Evolutionary conservation across 140 eudicot species (phyloP).

Genomic region (Erigeron philadelphicus): DNA sequence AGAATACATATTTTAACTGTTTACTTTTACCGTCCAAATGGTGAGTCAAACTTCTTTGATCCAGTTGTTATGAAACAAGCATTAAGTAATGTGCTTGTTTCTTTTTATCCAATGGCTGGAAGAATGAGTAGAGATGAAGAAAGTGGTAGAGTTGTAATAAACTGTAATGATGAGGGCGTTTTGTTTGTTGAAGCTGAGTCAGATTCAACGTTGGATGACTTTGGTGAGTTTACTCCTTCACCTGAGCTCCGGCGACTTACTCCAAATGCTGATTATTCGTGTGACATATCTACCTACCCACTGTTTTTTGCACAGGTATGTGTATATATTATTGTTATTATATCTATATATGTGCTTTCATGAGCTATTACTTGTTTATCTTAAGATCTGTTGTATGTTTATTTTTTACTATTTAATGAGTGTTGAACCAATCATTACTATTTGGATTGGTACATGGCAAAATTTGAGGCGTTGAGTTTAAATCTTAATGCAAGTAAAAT

Average conservation of each 20-base stretch:
- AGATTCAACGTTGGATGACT: slow-evolving; percentile 43
- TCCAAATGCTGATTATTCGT: slow-evolving; percentile 45
- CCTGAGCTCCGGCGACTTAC: slow-evolving; percentile 45
- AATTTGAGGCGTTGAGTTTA: too few relatives aligned
- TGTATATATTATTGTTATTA: neutral
- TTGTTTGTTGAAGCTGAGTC: slow-evolving; percentile 52
- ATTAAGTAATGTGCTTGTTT: slow-evolving; percentile 39
- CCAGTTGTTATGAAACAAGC: slow-evolving; percentile 37
- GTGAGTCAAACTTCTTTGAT: slow-evolving; percentile 42
- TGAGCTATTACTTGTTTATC: neutral
- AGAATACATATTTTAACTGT: slow-evolving; percentile 48
- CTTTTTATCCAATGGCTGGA: slow-evolving; percentile 59
- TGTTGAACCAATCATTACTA: too few relatives aligned
- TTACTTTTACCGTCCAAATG: slow-evolving; percentile 45
- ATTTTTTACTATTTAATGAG: too few relatives aligned
- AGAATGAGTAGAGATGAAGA: slow-evolving; percentile 33
- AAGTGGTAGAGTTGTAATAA: slow-evolving; percentile 41
- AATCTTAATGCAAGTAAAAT: too few relatives aligned
- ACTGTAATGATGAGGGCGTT: slow-evolving; percentile 49
- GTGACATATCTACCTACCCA: slow-evolving; percentile 41
- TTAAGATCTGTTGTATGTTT: neutral
- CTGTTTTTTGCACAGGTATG: slow-evolving; percentile 49
- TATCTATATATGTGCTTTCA: neutral
- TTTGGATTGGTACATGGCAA: too few relatives aligned
- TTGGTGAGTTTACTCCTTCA: slow-evolving; percentile 47